These are phyloP conservation scores for Paraconiothyrium sp. DNA, from an alignment of 2,329 filamentous ascomycete species.

Conservation along the genomic window DNA sequence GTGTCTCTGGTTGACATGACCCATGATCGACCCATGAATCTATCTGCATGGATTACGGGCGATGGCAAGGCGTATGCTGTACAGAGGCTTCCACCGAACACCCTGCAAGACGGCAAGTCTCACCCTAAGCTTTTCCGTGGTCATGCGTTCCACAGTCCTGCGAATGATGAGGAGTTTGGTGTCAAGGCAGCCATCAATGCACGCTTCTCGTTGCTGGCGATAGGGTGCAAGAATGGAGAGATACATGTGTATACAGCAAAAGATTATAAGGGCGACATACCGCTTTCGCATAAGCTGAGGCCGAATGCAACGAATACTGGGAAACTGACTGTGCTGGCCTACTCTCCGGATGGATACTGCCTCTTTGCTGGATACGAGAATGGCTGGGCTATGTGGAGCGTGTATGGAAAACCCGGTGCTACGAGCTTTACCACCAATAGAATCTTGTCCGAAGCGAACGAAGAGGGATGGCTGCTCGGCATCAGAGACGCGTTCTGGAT, in stretches of 20 bases:
- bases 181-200: constrained; percentile 87
- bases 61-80: constrained; percentile 92
- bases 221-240: constrained; percentile 81
- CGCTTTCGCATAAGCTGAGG: constrained; percentile 80
- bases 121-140: constrained; percentile 82
- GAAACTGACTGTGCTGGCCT: constrained; percentile 75
- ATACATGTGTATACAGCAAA: constrained; percentile 91
- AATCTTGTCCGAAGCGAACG: constrained; percentile 70
- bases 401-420: constrained; percentile 90
- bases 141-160: constrained; percentile 86
- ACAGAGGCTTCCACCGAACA: constrained; percentile 66
- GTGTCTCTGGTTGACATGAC: constrained; percentile 83
- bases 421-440: constrained; percentile 81
- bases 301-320: constrained; percentile 78
- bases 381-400: constrained; percentile 97
- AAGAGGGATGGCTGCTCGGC: constrained; percentile 85
- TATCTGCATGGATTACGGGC: constrained; percentile 89
- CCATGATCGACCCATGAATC: constrained; percentile 94
- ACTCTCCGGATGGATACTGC: constrained; percentile 96
- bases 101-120: constrained; percentile 53
- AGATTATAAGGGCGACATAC: constrained; percentile 93
- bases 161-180: constrained; percentile 68
- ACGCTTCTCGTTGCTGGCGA: constrained; percentile 89
- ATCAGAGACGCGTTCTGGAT: constrained; percentile 84
- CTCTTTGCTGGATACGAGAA: constrained; percentile 91